Base-by-base conservation (phyloP, 495 filamentous ascomycete genomes). In the Daldinia childiae region DNA sequence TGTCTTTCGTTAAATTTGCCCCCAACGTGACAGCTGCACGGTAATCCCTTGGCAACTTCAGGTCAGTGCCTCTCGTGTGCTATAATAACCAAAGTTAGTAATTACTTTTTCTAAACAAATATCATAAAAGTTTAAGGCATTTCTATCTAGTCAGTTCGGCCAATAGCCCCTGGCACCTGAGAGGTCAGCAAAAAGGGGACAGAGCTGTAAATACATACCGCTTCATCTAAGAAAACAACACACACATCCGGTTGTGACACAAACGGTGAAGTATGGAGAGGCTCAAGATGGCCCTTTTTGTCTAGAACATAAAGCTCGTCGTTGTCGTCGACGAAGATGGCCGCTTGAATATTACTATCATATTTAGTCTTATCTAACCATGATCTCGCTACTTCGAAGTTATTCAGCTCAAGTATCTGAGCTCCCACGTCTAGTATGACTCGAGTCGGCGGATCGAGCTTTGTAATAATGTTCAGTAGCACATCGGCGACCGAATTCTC, bases 371-470 rank as follows among this genome's bases (percentile, higher is more conserved):
- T 62, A 0, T 48, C 12, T 0, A 90, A 73, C 87, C 86, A 89
- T 9, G 66, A 58, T 43, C 74, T 29, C 1, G 87, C 87, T 5
- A 93, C 81, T 17, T 86, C 77, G 0, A 68, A 3, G 61, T 93
- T 93, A 52, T 78, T 82, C 1, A 88, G 77, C 55, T 92, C 90
- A 2, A 93, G 73, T 11, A 93, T 87, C 71, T 92, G 90, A 0
- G 91, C 92, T 0, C 91, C 91, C 0, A 91, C 90, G 72, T 95
- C 91, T 0, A 94, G 81, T 14, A 94, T 86, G 0, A 94, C 90
- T 9, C 80, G 82, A 6, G 82, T 78, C 0, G 80, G 80, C 0
- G 79, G 82, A 0, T 78, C 30, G 39, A 86, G 76, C 1, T 26
- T 52, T 1, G 71, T 75, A 0, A 89, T 80, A 30, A 80, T 78